Percentiles rank a stretch among this genome's conserved stretches.
Evolutionary conservation across 768 basidiomycete species (phyloP).

Genomic region (Lentinula boryana): DNA sequence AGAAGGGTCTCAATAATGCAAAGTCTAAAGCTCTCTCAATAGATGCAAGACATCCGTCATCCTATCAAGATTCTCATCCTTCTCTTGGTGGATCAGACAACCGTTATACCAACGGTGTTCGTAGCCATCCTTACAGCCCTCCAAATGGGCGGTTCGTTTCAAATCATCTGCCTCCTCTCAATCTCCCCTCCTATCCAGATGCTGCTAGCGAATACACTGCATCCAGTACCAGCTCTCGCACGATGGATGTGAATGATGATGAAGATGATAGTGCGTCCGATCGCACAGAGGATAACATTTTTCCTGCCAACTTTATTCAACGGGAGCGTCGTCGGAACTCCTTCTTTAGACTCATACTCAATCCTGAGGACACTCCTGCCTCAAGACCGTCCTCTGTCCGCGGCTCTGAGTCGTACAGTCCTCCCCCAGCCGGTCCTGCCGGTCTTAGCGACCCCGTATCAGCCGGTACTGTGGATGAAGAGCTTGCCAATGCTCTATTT

Average conservation of each 20-base stretch:
- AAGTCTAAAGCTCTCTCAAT: conserved; percentile 60
- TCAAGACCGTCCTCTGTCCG: conserved; percentile 24
- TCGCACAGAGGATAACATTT: conserved; percentile 55
- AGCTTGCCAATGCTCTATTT: conserved; percentile 66
- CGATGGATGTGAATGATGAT: conserved; percentile 40
- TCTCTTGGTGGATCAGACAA: conserved; percentile 11
- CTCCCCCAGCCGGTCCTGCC: conserved; percentile 32
- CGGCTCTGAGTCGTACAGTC: conserved; percentile 31
- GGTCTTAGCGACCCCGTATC: conserved; percentile 63
- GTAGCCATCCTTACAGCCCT: conserved; percentile 8
- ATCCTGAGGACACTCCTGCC: conserved; percentile 47
- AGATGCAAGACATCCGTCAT: conserved; percentile 19
- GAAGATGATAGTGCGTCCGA: conserved; percentile 67
- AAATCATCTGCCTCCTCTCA: conserved; percentile 46
- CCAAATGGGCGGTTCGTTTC: conserved; percentile 29
- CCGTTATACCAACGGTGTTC: conserved; percentile 23
- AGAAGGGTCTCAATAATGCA: conserved; percentile 74
- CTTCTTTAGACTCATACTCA: conserved; percentile 81
- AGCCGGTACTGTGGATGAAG: conserved; percentile 63
- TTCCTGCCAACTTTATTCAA: conserved; percentile 70
- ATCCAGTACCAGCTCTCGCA: conserved; percentile 29
- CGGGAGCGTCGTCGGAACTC: conserved; percentile 66
- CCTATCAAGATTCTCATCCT: conserved; percentile 5
- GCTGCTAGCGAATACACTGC: conserved; percentile 28
- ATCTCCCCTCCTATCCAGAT: conserved; percentile 23